These are phyloP conservation scores for Draba incana DNA, from an alignment of 345 rosid species.

Conservation along the genomic window DNA sequence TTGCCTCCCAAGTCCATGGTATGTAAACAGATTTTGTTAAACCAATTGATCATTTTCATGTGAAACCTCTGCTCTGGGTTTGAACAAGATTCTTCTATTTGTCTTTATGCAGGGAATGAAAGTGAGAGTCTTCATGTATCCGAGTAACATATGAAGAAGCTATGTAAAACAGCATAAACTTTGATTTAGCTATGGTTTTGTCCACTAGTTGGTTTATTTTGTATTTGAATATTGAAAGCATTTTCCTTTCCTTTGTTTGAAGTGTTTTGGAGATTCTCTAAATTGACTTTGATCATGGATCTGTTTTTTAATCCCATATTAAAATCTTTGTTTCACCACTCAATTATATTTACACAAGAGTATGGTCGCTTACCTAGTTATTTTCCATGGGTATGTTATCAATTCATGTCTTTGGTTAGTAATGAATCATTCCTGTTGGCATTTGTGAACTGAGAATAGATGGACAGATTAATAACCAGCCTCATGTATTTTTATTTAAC, in stretches of 20 bases:
- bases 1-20: slow-evolving; percentile 77
- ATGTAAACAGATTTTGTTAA: background rate
- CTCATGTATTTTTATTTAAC: too few species aligned
- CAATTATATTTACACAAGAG: too few species aligned
- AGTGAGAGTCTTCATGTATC: slow-evolving; percentile 67
- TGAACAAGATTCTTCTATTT: too few species aligned
- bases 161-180: slow-evolving; percentile 11
- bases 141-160: slow-evolving; percentile 50
- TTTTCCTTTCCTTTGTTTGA: slow-evolving; percentile 30
- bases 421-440: too few species aligned
- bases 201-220: slow-evolving; percentile 32
- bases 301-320: slow-evolving; percentile 19
- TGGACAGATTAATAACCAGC: too few species aligned
- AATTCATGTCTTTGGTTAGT: too few species aligned
- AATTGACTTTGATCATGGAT: slow-evolving; percentile 38
- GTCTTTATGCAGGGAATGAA: slow-evolving; percentile 49
- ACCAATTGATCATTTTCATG: background rate
- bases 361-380: background rate
- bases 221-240: slow-evolving; percentile 36
- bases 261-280: slow-evolving; percentile 34
- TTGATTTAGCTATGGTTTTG: slow-evolving; percentile 37
- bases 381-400: too few species aligned
- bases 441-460: too few species aligned
- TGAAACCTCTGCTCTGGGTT: slow-evolving; percentile 6
- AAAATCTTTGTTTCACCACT: background rate